A percentile compares a stretch with the other conserved stretches of the same genome.
These are phyloP conservation scores for Botryosphaeria agaves DNA, from an alignment of 2,329 filamentous ascomycete species.

Conservation along the genomic window DNA sequence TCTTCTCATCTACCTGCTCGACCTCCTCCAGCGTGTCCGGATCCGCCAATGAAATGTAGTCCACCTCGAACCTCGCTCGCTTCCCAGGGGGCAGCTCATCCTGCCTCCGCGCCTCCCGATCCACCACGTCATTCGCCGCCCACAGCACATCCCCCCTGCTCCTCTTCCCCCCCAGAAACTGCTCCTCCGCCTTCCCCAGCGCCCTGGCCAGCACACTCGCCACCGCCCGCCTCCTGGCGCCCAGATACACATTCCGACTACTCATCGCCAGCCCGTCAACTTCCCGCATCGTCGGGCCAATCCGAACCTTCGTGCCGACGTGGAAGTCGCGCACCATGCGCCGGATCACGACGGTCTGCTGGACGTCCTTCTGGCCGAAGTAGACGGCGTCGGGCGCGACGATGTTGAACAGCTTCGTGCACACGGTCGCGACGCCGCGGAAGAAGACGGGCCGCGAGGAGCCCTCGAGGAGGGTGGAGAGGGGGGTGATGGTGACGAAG, in stretches of 20 bases:
- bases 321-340: constrained; percentile 80
- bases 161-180: constrained; percentile 38
- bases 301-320: constrained; percentile 54
- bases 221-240: constrained; percentile 50
- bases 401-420: constrained; percentile 84
- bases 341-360: constrained; percentile 83
- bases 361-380: constrained; percentile 95
- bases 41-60: constrained; percentile 85
- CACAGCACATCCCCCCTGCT: constrained; percentile 52
- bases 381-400: constrained; percentile 64
- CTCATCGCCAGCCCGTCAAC: constrained; percentile 74
- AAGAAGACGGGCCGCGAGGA: constrained; percentile 84
- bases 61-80: constrained; percentile 61
- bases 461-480: constrained; percentile 69
- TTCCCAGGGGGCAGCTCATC: constrained; percentile 37
- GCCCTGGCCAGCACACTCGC: constrained; percentile 57
- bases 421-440: constrained; percentile 86
- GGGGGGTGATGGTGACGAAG: constrained; percentile 80
- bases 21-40: constrained; percentile 70
- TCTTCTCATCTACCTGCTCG: constrained; percentile 46
- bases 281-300: constrained; percentile 62
- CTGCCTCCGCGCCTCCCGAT: constrained; percentile 42
- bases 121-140: constrained; percentile 46
- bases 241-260: constrained; percentile 86
- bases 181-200: constrained; percentile 50